A percentile compares a stretch with the other conserved stretches of the same genome.
phyloP scores from a whole-genome alignment of 192 early-diverging fungal species.

The Podila clonocystis region DNA sequence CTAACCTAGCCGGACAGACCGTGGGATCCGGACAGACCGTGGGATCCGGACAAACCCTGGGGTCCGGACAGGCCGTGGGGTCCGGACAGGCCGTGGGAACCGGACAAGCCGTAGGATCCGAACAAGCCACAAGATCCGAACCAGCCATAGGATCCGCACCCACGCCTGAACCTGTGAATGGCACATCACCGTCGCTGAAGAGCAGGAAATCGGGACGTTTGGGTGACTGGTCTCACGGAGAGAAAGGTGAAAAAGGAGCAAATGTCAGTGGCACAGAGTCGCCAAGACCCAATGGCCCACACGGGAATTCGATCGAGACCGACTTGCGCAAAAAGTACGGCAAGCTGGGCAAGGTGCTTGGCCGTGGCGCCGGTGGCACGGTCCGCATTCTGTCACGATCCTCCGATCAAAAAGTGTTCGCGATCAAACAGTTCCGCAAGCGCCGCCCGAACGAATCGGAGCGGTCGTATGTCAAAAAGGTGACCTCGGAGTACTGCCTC shows the following conservation, averaged over 20 bases:
- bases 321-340: constrained; percentile 56
- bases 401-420: constrained; percentile 68
- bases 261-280: background rate
- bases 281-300: background rate
- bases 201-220: background rate
- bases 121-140: no score
- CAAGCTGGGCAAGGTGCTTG: constrained; percentile 64
- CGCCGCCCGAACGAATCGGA: constrained; percentile 67
- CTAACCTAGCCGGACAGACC: no score
- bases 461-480: constrained; percentile 82
- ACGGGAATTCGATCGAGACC: background rate
- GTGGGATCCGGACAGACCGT: no score
- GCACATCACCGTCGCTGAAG: background rate
- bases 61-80: no score
- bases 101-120: no score
- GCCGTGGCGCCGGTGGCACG: constrained; percentile 72
- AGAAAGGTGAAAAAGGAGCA: background rate
- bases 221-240: background rate
- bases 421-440: constrained; percentile 80
- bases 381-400: constrained; percentile 67
- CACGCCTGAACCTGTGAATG: background rate
- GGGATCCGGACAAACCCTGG: no score
- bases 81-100: no score
- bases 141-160: no score
- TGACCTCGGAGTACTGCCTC: constrained; percentile 87